Base-by-base conservation (phyloP, 2,329 filamentous ascomycete genomes). In the Phyllosticta paracitricarpa region DNA sequence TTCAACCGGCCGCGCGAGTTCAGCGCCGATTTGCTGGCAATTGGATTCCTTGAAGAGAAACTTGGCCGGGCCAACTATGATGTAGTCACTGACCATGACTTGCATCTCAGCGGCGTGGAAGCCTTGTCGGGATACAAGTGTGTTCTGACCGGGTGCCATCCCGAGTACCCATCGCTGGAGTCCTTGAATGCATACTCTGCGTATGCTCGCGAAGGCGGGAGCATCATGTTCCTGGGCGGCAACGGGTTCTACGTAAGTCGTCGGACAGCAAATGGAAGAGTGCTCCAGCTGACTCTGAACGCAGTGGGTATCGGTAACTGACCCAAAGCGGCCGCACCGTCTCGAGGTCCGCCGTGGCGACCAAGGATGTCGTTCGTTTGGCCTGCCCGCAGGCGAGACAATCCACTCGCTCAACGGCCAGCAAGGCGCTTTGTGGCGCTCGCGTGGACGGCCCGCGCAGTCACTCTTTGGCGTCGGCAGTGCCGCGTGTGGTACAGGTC, bases 211-310 rank as follows among this genome's bases (percentile, higher is more conserved):
- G 54, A 57, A 2, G 73, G 74, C 9, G 72, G 74, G 2, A 70
- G 68, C 58, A 60, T 76, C 54, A 71, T 76, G 69, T 76, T 75
- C 58, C 64, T 72, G 7, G 73, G 72, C n/a, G 72, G 73, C 8
- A 75, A 75, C 59, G 72, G 73, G 14, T 75, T 73, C 65, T 75
- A 75, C 64, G 40, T 48, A 7, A 48, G 40, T 48, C 5, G 6
- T 17, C n/a, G 5, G 17, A n/a, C 6, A 30, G 40, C 4, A n/a
- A n/a, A 17, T 2, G 14, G 3, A 4, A 4, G n/a, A 48, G 4
- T 6, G 7, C 5, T 6, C 40, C 5, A 17, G n/a, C 40, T 48
- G 40, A 48, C 17, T n/a, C 3, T n/a, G 14, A n/a, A 48, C 14
- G 40, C 17, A 48, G 40, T 74, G 68, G 69, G 63, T 65, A 3